These are phyloP conservation scores for Nakazawaea molendinolei DNA, from an alignment of 805 yeast genomes.

Conservation along the genomic window DNA sequence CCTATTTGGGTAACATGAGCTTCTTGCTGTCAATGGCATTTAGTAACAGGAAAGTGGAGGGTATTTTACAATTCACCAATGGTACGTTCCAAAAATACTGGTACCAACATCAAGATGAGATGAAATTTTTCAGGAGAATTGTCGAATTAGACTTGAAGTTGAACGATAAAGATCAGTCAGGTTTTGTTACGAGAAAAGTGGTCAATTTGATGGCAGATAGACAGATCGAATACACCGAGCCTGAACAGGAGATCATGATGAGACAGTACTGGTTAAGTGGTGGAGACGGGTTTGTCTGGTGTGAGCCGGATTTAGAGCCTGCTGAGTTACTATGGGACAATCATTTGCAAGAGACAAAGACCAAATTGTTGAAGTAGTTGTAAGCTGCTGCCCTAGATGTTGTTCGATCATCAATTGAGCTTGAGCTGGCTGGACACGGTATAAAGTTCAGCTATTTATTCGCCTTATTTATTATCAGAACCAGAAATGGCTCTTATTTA, in stretches of 20 bases:
- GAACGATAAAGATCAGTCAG: slow-evolving; percentile 31
- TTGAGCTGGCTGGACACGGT: no score
- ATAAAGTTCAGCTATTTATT: no score
- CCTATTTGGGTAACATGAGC: slow-evolving; percentile 42
- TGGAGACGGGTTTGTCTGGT: slow-evolving; percentile 86
- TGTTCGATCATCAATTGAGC: no score
- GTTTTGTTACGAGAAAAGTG: slow-evolving; percentile 28
- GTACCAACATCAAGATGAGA: slow-evolving; percentile 60
- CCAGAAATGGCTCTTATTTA: no score
- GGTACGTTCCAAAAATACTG: slow-evolving; percentile 61
- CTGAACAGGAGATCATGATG: slow-evolving; percentile 58
- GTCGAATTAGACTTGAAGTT: slow-evolving; percentile 58
- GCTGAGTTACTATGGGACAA: slow-evolving; percentile 47
- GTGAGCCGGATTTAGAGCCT: slow-evolving; percentile 86
- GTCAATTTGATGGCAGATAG: slow-evolving; percentile 24
- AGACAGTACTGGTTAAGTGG: slow-evolving; percentile 85
- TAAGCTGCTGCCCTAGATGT: no score
- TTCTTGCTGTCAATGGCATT: slow-evolving; percentile 36
- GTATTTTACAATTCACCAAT: slow-evolving; percentile 51
- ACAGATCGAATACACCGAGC: slow-evolving; percentile 37
- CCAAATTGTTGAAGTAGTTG: no score
- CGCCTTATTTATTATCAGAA: no score
- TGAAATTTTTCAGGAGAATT: slow-evolving; percentile 57
- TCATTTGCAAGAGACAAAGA: slow-evolving; percentile 20
- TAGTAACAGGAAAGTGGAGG: slow-evolving; percentile 42